Conservation (phyloP, 2,329 filamentous ascomycete genomes). For the Thermothelomyces thermophilus region DNA sequence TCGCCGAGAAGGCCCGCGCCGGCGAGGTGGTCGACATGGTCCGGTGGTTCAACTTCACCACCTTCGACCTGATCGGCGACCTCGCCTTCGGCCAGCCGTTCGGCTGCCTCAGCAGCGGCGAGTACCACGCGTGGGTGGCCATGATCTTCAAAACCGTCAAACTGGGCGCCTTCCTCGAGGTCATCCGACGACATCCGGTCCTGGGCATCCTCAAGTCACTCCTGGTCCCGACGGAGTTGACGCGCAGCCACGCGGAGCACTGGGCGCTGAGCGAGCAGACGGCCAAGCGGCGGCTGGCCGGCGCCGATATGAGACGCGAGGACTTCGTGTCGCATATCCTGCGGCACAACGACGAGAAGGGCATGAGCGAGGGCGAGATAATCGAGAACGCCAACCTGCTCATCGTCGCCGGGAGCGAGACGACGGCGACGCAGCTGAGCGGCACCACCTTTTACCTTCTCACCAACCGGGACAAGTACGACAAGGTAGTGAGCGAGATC, state of each 20-base stretch:
- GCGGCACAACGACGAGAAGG: slow-evolving; percentile 10
- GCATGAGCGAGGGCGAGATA: slow-evolving; percentile 9
- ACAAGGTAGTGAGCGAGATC: slow-evolving; percentile 35
- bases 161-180: slow-evolving; percentile 5
- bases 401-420: slow-evolving; percentile 24
- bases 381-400: slow-evolving; percentile 12
- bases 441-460: slow-evolving; percentile 28
- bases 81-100: slow-evolving; percentile 26
- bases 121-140: slow-evolving; percentile 25
- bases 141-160: slow-evolving; percentile 24
- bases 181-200: neutral
- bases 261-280: slow-evolving; percentile 1
- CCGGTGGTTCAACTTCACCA: slow-evolving; percentile 25
- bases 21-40: slow-evolving; percentile 21
- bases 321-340: slow-evolving; percentile 17
- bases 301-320: slow-evolving; percentile 1
- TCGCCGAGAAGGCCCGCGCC: slow-evolving; percentile 16
- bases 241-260: slow-evolving; percentile 8
- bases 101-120: slow-evolving; percentile 20
- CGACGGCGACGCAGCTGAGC: slow-evolving; percentile 23
- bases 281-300: slow-evolving; percentile 1
- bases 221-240: slow-evolving; percentile 2
- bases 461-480: slow-evolving; percentile 27
- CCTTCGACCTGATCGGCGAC: slow-evolving; percentile 27
- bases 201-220: neutral